Base-by-base conservation (phyloP, 139 green algal species). In the Coelastrella sp. region DNA sequence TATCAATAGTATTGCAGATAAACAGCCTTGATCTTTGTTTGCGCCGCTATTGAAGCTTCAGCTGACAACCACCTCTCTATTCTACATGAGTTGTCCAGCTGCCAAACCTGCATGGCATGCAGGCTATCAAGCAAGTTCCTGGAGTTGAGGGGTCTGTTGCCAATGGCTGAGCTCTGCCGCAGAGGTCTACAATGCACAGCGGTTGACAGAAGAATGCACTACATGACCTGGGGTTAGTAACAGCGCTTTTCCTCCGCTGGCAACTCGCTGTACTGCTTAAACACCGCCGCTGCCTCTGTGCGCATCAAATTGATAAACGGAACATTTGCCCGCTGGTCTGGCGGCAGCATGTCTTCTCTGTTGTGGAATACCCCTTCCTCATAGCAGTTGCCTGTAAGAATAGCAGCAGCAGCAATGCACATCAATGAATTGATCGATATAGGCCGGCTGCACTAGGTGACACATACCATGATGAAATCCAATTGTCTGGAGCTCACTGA, bases 331-430 rank as follows among this genome's bases (percentile, higher is more conserved):
- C 75, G 75, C 75, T 82, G 27, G 10, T 59, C 75, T 20, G 75
- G 75, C 17, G 75, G 75, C n/a, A 82, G 4, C 75, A 20, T 59
- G 75, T 82, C 75, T 27, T 82, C 75, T 12, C 75, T 59, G 75
- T 60, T 60, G 75, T 82, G 75, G 75, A 82, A 82, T 27, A 82
- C 27, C 8, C 14, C 12, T 19, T 60, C 9, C 75, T 82, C 75
- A 19, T 82, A 82, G 24, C 35, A 49, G 8, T 58, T 4, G 35
- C 35, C 35, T 49, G 35, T 49, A 1, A 3, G 35, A 49, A 49
- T 49, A 49, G 35, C 3, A 49, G 35, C 35, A 49, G 35, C 35
- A 49, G 35, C 35, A 3, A 49, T 49, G 35, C 35, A 49, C 35
- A 49, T 49, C 35, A 49, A 49, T 49, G 35, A 49, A 49, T 49